These are phyloP conservation scores for Trichoderma koningiopsis DNA, from an alignment of 2,329 filamentous ascomycete species.

Conservation along the genomic window DNA sequence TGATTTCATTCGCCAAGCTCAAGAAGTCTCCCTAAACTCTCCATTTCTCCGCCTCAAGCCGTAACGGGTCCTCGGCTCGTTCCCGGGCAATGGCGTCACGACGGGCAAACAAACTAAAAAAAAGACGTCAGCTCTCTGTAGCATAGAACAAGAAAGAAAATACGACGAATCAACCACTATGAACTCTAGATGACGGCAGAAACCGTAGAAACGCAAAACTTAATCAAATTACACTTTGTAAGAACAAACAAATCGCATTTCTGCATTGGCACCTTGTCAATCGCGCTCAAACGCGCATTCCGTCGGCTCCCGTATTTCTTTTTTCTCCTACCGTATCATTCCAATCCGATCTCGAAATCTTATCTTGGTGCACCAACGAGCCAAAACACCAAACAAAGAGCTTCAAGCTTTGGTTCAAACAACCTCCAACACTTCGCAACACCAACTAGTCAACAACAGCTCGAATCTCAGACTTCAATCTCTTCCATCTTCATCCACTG, in stretches of 20 bases:
- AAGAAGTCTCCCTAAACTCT: neutral
- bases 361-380: neutral
- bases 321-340: neutral
- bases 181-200: neutral
- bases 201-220: neutral
- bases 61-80: neutral
- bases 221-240: neutral
- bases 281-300: slow-evolving; percentile 18
- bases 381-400: neutral
- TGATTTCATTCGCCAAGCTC: neutral
- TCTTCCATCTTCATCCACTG: neutral
- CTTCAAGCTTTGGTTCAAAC: neutral
- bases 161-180: neutral
- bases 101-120: neutral
- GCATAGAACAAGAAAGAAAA: neutral
- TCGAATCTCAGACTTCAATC: neutral
- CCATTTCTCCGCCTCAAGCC: neutral
- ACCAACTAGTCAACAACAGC: neutral
- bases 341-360: neutral
- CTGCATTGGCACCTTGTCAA: neutral
- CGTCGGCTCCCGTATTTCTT: slow-evolving; percentile 8
- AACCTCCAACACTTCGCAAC: neutral
- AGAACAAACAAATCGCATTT: neutral
- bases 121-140: neutral
- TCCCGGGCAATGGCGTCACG: neutral